Conservation (phyloP, 495 filamentous ascomycete genomes). For the Penicillium crystallinum region DNA sequence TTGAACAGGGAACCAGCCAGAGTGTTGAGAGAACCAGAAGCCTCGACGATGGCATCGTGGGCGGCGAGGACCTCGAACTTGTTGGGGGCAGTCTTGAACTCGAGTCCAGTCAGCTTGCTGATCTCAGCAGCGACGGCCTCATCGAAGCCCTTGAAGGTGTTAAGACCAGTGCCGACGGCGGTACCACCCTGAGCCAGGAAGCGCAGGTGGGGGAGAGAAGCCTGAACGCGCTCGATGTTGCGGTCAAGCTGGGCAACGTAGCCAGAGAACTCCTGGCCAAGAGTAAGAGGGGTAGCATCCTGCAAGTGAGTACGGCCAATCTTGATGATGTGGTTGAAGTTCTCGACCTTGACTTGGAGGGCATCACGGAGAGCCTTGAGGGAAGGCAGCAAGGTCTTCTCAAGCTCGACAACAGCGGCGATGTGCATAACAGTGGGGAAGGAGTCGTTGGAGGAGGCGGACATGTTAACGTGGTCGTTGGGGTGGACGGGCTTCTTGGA, state of each 20-base stretch:
- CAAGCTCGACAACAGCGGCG: conserved; percentile 89
- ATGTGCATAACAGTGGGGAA: conserved; percentile 99
- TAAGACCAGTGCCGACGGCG: conserved; percentile 94
- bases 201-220: conserved; percentile 74
- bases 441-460: conserved; percentile 96
- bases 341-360: conserved; percentile 82
- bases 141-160: conserved; percentile 95
- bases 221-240: conserved; percentile 83
- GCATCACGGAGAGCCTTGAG: conserved; percentile 75
- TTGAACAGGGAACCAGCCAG: conserved; percentile 91
- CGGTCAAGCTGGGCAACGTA: conserved; percentile 92
- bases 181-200: conserved; percentile 94
- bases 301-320: conserved; percentile 97
- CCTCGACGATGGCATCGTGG: conserved; percentile 94
- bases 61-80: conserved; percentile 99
- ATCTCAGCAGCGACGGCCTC: conserved; percentile 88
- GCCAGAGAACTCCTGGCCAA: conserved; percentile 97
- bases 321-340: conserved; percentile 92
- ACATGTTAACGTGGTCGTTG: conserved; percentile 99
- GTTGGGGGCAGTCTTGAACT: conserved; percentile 96
- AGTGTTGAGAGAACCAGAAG: conserved; percentile 87
- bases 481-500: conserved; percentile 97
- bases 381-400: conserved; percentile 76
- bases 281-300: conserved; percentile 91
- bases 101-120: conserved; percentile 80